phyloP scores from a whole-genome alignment of 345 rosid genomes.

The Barbarea vulgaris region DNA sequence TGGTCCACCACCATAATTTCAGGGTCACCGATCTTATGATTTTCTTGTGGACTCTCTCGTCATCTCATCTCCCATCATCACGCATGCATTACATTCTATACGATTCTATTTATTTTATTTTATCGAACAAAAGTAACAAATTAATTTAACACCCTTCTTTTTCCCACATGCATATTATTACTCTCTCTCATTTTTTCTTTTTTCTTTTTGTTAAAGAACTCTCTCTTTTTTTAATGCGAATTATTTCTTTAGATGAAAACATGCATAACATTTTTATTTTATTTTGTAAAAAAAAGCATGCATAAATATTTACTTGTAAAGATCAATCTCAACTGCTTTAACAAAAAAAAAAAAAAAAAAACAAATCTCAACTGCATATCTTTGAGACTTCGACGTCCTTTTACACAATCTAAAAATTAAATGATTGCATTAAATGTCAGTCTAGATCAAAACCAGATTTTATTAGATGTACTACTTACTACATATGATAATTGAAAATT shows the following conservation, averaged over 20 bases:
- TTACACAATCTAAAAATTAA: background rate
- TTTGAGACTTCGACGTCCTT: background rate
- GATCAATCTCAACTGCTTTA: slow-evolving; percentile 17
- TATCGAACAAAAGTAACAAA: background rate
- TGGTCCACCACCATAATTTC: slow-evolving; percentile 62
- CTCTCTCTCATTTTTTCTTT: no score
- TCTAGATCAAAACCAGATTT: background rate
- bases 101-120: background rate
- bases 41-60: slow-evolving; percentile 36
- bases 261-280: no score
- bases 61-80: slow-evolving; percentile 35
- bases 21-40: slow-evolving; percentile 46
- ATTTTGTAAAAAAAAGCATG: no score
- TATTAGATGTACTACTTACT: background rate
- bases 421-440: background rate
- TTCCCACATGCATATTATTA: background rate
- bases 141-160: slow-evolving; percentile 39
- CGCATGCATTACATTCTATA: slow-evolving; percentile 34
- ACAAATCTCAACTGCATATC: slow-evolving; percentile 12
- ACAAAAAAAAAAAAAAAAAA: no score
- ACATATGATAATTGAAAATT: background rate
- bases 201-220: no score
- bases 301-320: background rate
- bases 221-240: background rate
- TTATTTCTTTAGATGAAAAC: slow-evolving; percentile 2